Evolutionary conservation across 257 asterid species (phyloP).

Genomic region (Nicotiana undulata): DNA sequence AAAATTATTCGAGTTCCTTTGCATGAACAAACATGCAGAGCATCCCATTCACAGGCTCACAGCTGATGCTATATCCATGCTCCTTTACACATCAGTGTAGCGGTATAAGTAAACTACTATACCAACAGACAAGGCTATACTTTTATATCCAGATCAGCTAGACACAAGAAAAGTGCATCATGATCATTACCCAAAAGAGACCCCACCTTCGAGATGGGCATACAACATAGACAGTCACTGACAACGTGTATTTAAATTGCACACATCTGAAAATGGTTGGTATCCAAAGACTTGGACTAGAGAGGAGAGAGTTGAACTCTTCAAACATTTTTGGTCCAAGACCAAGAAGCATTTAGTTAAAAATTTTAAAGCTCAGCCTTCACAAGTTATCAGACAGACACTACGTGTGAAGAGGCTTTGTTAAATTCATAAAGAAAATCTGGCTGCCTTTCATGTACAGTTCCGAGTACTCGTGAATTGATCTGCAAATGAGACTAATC

Average conservation of each 20-base stretch:
- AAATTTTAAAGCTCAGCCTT: not conserved
- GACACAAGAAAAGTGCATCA: not conserved
- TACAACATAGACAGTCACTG: not conserved
- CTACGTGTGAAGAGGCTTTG: not conserved
- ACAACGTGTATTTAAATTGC: not conserved
- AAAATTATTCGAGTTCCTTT: not conserved
- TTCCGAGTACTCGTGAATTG: not conserved
- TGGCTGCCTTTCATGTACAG: not conserved
- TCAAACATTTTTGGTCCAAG: not conserved
- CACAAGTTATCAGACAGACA: not conserved
- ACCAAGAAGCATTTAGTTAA: not conserved
- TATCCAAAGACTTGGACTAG: not conserved
- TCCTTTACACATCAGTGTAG: not conserved
- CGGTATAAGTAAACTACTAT: not conserved
- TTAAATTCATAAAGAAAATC: not conserved
- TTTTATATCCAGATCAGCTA: not conserved
- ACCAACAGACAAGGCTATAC: not conserved
- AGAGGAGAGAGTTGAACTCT: not conserved
- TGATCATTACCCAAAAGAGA: not conserved
- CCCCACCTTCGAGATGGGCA: not conserved
- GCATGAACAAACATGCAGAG: not conserved
- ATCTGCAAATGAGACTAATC: not conserved
- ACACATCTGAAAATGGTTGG: not conserved
- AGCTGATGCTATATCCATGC: not conserved
- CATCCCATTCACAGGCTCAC: not conserved